phyloP scores from a whole-genome alignment of 441 rosid species.

The Hura crepitans region DNA sequence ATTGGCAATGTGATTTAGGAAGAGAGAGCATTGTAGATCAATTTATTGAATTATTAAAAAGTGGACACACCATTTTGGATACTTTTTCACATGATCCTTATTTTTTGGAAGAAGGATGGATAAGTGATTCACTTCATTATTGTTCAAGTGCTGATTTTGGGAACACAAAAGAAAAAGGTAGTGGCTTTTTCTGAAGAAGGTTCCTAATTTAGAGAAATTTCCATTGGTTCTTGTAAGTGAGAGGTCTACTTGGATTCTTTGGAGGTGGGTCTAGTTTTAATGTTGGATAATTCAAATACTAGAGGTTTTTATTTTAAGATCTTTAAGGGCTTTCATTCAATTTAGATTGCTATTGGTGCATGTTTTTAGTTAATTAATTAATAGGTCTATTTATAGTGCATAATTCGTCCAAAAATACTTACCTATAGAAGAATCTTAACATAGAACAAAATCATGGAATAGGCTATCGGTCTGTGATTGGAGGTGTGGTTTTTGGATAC shows the following conservation, averaged over 20 bases:
- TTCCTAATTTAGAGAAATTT: constrained; percentile 32
- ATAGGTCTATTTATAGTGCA: constrained; percentile 6
- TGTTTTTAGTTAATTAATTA: constrained; percentile 12
- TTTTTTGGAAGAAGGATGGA: constrained; percentile 52
- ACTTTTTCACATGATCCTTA: constrained; percentile 65
- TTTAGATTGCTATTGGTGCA: not conserved
- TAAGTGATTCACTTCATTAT: constrained; percentile 57
- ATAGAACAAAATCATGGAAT: no score
- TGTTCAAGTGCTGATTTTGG: no score
- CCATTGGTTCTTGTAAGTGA: constrained; percentile 69
- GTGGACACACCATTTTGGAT: constrained; percentile 88
- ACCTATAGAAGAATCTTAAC: no score
- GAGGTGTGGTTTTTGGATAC: no score
- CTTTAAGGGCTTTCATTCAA: not conserved
- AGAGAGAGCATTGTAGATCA: constrained; percentile 52
- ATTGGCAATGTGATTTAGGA: constrained; percentile 71
- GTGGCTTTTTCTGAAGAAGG: no score
- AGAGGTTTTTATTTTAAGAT: constrained; percentile 43
- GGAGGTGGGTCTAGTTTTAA: constrained; percentile 35
- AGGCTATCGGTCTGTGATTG: no score
- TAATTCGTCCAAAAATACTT: no score
- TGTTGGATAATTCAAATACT: constrained; percentile 37
- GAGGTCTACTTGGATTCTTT: constrained; percentile 55
- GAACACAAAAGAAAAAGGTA: no score
- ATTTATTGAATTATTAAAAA: constrained; percentile 64